Base-by-base conservation (phyloP, 768 basidiomycete genomes). In the Rhodotorula taiwanensis region DNA sequence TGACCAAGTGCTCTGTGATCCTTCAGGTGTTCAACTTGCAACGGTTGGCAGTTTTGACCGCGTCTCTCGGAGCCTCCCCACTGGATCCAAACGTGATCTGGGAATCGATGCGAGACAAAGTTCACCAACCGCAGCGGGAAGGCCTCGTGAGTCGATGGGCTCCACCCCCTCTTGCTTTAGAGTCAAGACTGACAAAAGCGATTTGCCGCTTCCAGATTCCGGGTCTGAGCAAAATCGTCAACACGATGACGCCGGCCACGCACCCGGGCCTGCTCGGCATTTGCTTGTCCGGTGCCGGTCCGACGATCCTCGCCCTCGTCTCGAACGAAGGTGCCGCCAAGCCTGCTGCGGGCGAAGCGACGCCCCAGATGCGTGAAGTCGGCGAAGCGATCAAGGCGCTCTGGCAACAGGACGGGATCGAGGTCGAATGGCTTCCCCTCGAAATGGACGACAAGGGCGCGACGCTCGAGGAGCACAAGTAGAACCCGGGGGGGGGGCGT, bases 101-200 rank as follows among this genome's bases (percentile, higher is more conserved):
- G 76, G 94, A 98, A 74, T 94, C 94, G 3, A 98, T 98, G 95
- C 94, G 97, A 73, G 95, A 99, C 77, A 84, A 88, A 55, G 82
- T 99, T 20, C 95, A 99, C 75, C 95, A 99, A 75, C 95, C 95
- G 2, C 98, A 97, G 75, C 85, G 95, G 34, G 90, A 86, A 76
- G 76, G 80, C 31, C 80, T 99, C 60, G 68, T 68, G 31, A 27
- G 70, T 64, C 8, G 13, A 15, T 0, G 2, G 23, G 31, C 4
- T 27, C 8, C 31, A 20, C 16, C 21, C 33, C 11, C n/a, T n/a
- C 48, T 18, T 3, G 36, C 27, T 28, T 49, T 36, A 43, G 10
- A 1, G 30, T 15, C 21, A n/a, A n/a, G n/a, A n/a, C n/a, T n/a
- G n/a, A n/a, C n/a, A n/a, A n/a, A n/a, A n/a, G n/a, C n/a, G n/a